phyloP scores from a whole-genome alignment of 106 monocot genomes.

The Dendrobium catenatum region DNA sequence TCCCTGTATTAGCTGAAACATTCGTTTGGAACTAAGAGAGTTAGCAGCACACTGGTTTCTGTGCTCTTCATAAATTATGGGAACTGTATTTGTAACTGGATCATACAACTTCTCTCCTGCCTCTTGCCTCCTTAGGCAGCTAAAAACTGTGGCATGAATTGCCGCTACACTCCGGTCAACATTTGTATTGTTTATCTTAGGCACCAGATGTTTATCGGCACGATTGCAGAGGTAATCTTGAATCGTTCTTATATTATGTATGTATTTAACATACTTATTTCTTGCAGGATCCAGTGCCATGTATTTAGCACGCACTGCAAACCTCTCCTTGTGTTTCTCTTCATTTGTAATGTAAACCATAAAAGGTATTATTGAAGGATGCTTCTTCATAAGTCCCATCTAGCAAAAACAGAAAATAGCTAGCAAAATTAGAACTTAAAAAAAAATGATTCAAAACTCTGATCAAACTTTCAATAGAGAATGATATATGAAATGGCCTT shows the following conservation, averaged over 20 bases:
- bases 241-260: slow-evolving; percentile 57
- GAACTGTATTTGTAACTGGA: slow-evolving; percentile 44
- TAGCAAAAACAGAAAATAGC: slow-evolving; percentile 14
- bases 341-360: slow-evolving; percentile 61
- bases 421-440: neutral
- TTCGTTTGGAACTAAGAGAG: slow-evolving; percentile 49
- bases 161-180: slow-evolving; percentile 48
- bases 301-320: slow-evolving; percentile 71
- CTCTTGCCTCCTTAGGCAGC: slow-evolving; percentile 48
- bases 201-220: slow-evolving; percentile 65
- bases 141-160: slow-evolving; percentile 65
- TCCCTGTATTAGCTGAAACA: slow-evolving; percentile 63
- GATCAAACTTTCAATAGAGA: neutral
- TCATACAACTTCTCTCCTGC: slow-evolving; percentile 49
- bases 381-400: slow-evolving; percentile 76
- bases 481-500: neutral
- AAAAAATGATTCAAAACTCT: neutral
- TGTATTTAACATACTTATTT: slow-evolving; percentile 68
- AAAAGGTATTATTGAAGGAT: slow-evolving; percentile 69
- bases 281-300: slow-evolving; percentile 67
- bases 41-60: slow-evolving; percentile 60
- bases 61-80: slow-evolving; percentile 49
- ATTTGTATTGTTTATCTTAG: slow-evolving; percentile 49
- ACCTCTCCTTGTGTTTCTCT: slow-evolving; percentile 66
- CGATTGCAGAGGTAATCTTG: slow-evolving; percentile 67